Conservation (phyloP, 345 rosid species). For the Eucalyptus erythrocorys region DNA sequence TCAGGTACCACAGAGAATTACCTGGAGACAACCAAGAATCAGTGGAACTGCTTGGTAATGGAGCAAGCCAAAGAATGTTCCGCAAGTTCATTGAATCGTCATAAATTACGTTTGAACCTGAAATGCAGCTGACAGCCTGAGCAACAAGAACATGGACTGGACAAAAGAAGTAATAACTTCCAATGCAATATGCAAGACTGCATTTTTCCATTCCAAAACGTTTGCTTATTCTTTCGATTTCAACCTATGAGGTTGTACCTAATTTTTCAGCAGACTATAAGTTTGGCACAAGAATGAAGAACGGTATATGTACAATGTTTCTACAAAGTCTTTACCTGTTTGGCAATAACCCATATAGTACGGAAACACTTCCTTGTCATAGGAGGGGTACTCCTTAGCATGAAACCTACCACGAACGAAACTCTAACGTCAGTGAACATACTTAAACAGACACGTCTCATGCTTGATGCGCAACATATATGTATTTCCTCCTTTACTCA, state of each 20-base stretch:
- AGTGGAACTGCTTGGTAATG: constrained; percentile 49
- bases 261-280: not conserved
- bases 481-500: not conserved
- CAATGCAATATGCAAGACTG: not conserved
- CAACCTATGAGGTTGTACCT: not conserved
- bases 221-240: not conserved
- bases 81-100: constrained; percentile 70
- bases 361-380: constrained; percentile 55
- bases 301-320: not conserved
- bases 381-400: constrained; percentile 88
- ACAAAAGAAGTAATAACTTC: not conserved
- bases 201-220: not conserved
- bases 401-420: constrained; percentile 44
- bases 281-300: not conserved
- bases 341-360: constrained; percentile 86
- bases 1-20: constrained; percentile 6
- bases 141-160: not conserved
- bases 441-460: not conserved
- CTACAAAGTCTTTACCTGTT: constrained; percentile 26
- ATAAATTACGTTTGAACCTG: constrained; percentile 57
- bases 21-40: constrained; percentile 72
- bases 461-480: not conserved
- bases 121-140: not conserved
- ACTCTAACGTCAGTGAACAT: not conserved
- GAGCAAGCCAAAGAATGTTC: constrained; percentile 93